Percentiles rank a stretch among this genome's conserved stretches.
phyloP scores from a whole-genome alignment of 140 eudicot species.

The Bidens hawaiensis region DNA sequence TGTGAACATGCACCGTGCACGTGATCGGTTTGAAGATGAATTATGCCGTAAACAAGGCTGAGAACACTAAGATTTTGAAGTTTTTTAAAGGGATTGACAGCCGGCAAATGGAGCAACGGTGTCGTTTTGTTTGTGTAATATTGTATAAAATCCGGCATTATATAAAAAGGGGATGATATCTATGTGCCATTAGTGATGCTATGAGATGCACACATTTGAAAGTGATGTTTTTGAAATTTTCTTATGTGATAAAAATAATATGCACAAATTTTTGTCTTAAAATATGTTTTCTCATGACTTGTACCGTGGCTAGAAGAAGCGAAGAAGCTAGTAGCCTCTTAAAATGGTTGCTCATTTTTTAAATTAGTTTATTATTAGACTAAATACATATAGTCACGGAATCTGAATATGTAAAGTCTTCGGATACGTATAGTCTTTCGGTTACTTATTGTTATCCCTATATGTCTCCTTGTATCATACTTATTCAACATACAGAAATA shows the following conservation, averaged over 20 bases:
- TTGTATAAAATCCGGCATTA: constrained; percentile 18
- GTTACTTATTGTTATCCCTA: too few relatives aligned
- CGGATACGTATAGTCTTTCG: too few relatives aligned
- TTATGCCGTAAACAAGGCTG: constrained; percentile 3
- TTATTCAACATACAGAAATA: too few relatives aligned
- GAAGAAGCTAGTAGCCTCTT: too few relatives aligned
- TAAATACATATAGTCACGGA: too few relatives aligned
- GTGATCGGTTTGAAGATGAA: background rate
- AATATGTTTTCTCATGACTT: background rate
- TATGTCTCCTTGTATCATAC: too few relatives aligned
- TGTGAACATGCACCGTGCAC: background rate
- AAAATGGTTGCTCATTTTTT: too few relatives aligned
- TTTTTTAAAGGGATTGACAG: constrained; percentile 21
- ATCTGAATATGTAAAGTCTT: too few relatives aligned
- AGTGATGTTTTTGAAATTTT: constrained; percentile 15
- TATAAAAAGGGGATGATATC: constrained; percentile 28
- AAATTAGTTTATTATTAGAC: too few relatives aligned
- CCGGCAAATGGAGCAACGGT: constrained; percentile 20
- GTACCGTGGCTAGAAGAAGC: too few relatives aligned
- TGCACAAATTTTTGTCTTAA: background rate
- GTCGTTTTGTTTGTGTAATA: constrained; percentile 13
- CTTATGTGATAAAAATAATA: background rate
- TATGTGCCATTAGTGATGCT: constrained; percentile 22
- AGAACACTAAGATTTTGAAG: constrained; percentile 22
- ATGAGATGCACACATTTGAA: constrained; percentile 12